Evolutionary conservation across 2,329 filamentous ascomycete genomes (phyloP), one percentile per base, ranked within the genome.

Genomic region (Delphinella strobiligena): DNA sequence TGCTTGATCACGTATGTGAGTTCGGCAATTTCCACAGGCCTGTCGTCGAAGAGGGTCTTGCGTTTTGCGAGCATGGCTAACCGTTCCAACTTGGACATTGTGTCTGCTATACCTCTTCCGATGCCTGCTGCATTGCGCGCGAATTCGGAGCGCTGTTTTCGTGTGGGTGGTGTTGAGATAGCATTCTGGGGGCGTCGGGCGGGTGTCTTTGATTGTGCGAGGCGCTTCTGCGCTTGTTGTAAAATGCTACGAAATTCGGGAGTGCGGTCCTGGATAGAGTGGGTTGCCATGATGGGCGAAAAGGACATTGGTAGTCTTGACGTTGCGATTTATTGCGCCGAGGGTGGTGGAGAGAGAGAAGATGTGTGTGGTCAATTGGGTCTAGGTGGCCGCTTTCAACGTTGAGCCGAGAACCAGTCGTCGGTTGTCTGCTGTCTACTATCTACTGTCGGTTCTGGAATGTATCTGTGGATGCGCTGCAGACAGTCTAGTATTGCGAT

Each of bases 1-100:
- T 96, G 89, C 66, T 96, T 96, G 69, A 96, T 95, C 56, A 96
- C 83, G 55, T 88, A 95, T 5, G 88, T 95, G 59, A 95, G 76
- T 62, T 96, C 87, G 60, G 91, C 91, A 60, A 96, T 95, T 63
- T 98, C 91, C 40, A 95, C 84, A 0, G 91, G 87, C 58, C 85
- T 78, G 66, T 98, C 91, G 61, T 98, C 91, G 59, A 98, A 98
- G 32, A 98, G 78, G 8, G 91, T 94, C 64, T 94, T 93, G 54
- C 89, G 79, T 61, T 87, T 89, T n/a, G 91, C 91, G 57, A 98
- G 67, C 61, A 94, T 84, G 45, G 88, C 89, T 48, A 98, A 67
- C 61, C 93, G 85, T 64, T 96, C 86, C 53, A 98, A 67, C 64
- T 96, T 98, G 41, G 79, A 87, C 78, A 94, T 95, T 5, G 91